Evolutionary conservation across 2,329 filamentous ascomycete species (phyloP), one percentile per base, ranked within the genome.

Genomic region (Monosporascus sp.): DNA sequence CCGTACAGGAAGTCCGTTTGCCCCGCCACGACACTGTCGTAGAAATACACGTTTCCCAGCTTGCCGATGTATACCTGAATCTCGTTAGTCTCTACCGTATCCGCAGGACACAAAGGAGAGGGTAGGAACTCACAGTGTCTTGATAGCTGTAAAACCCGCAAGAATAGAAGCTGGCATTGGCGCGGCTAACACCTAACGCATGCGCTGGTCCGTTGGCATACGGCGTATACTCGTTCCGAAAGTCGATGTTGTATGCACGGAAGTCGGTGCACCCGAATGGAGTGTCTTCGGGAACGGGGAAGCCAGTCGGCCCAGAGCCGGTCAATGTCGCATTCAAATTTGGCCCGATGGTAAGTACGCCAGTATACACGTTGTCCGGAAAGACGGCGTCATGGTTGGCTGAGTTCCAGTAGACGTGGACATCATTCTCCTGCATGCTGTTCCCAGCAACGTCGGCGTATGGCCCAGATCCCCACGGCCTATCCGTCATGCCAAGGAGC

Each of bases 1-100:
- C 84, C 84, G 62, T 87, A 88, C 20, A 88, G 70, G 69, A 88
- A 88, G 60, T 88, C 86, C 0, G 83, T 87, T 63, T 87, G 75
- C 0, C 85, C 85, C 0, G 81, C 85, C 5, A 88, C 75, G 37
- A 82, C 76, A 51, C 71, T 77, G 37, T 78, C 73, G 64, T 83
- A 77, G 67, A 88, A 84, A 68, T 86, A 87, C 0, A 79, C 79
- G 58, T 86, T 87, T 31, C 80, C 85, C 1, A 86, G 72, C 63
- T 88, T 87, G 51, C 85, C 85, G 17, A 87, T 66, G 60, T 87
- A 88, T 4, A 87, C 66, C 76, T 79, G 46, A n/a, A 14, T 17
- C 8, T 35, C 14, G 31, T 35, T 35, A 35, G 31, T 35, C 31
- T 35, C 11, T 35, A 35, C 2, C 2, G 20, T 22, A 22, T 22